Evolutionary conservation across 2,329 filamentous ascomycete species (phyloP).

Genomic region (Pseudogymnoascus sp.): DNA sequence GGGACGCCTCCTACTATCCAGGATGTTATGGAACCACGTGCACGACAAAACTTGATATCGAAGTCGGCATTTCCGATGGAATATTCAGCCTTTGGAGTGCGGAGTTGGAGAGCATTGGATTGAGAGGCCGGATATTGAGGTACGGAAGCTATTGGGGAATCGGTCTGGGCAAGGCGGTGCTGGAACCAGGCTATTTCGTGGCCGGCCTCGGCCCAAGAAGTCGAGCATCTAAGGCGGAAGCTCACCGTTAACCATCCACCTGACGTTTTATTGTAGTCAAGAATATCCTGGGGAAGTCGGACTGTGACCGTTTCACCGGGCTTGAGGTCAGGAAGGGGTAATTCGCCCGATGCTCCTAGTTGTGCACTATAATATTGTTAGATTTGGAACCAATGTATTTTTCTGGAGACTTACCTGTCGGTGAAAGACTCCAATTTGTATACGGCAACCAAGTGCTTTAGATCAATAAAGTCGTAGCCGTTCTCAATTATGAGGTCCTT

Average conservation of each 20-base stretch:
- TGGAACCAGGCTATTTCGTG: conserved; percentile 47
- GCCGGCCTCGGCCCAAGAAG: conserved; percentile 43
- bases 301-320: conserved; percentile 33
- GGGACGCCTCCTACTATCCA: conserved; percentile 33
- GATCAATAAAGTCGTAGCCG: conserved; percentile 45
- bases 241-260: conserved; percentile 40
- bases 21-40: conserved; percentile 35
- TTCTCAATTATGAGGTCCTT: conserved; percentile 33
- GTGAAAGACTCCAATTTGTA: conserved; percentile 39
- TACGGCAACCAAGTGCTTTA: conserved; percentile 40
- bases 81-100: conserved; percentile 20
- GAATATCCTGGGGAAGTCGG: conserved; percentile 25
- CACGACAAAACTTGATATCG: conserved; percentile 37
- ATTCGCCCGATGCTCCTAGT: conserved; percentile 30
- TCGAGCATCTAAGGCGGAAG: conserved; percentile 36
- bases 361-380: conserved; percentile 13
- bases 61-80: conserved; percentile 30
- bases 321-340: conserved; percentile 35
- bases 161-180: not conserved
- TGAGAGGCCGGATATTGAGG: conserved; percentile 16
- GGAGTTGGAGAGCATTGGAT: conserved; percentile 9
- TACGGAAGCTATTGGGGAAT: not conserved
- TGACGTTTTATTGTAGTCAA: conserved; percentile 14
- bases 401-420: conserved; percentile 31
- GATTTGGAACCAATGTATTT: not conserved